Base-by-base conservation (phyloP, 2,329 filamentous ascomycete species). In the Colletotrichum lini region DNA sequence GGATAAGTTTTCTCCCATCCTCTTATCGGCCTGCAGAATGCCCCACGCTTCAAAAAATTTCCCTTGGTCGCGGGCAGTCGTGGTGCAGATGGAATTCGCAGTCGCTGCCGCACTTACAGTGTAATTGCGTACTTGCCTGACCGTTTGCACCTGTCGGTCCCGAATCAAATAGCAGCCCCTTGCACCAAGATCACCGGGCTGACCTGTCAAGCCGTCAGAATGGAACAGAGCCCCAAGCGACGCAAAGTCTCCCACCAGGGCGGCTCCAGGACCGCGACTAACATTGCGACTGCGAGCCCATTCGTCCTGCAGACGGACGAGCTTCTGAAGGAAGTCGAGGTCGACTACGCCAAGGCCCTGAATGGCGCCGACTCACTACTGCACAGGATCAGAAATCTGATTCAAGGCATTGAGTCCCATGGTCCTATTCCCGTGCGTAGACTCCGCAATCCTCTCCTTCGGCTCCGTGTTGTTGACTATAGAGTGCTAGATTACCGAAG, bases 401-500 rank as follows among this genome's bases (percentile, higher is more conserved):
- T 91, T 16, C 88, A 90, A 64, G 80, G 81, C 4, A 84, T 88
- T 3, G 80, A 84, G 49, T 74, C 84, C 2, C 88, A 89, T 67
- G 86, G 84, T 1, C 80, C 87, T 16, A 66, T 85, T 64, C 84
- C 85, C 66, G 89, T 91, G 79, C 72, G 87, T 80, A 63, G 44
- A 40, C 6, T 1, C 10, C 23, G 57, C 30, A 10, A 38, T 47
- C 10, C 67, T 57, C 54, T 16, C 45, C 62, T 74, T 54, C 5
- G 30, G 30, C 16, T 13, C 35, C 23, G 18, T 44, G 40, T 49
- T 62, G 35, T 40, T 63, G 23, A 63, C 49, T 15, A 38, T 38
- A 67, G 16, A 13, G 12, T n/a, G 57, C 23, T 74, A 94, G 92
- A 87, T 96, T 63, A 75, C 82, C 44, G 90, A 96, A 75, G 94